Percentiles rank a stretch among this genome's conserved stretches.
Evolutionary conservation across 345 rosid genomes (phyloP).

Genomic region (Eucalyptus polybractea): DNA sequence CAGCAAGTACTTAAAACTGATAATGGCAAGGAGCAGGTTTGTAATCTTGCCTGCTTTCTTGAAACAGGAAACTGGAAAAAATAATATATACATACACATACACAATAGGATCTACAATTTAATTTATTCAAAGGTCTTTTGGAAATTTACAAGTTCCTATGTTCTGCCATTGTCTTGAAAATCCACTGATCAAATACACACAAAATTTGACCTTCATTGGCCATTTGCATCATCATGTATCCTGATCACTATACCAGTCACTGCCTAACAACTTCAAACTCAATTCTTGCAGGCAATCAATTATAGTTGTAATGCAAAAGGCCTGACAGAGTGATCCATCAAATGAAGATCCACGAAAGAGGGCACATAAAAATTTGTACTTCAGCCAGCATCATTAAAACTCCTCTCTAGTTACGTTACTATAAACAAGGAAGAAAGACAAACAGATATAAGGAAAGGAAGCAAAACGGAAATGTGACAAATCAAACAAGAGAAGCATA

Average conservation of each 20-base stretch:
- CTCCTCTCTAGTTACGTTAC: background rate
- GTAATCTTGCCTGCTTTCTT: background rate
- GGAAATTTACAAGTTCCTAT: background rate
- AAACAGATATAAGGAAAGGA: background rate
- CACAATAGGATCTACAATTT: background rate
- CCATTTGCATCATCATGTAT: background rate
- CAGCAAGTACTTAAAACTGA: background rate
- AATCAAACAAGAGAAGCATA: background rate
- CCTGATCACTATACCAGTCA: background rate
- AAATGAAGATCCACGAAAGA: background rate
- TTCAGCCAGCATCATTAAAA: background rate
- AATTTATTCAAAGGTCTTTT: background rate
- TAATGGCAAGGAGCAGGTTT: background rate
- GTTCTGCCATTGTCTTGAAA: background rate
- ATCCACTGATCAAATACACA: background rate
- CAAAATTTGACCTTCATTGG: background rate
- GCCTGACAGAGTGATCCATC: background rate
- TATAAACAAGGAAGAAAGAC: background rate
- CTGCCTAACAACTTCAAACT: background rate
- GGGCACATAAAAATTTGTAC: background rate
- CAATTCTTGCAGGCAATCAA: background rate
- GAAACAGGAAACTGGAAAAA: background rate
- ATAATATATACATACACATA: background rate
- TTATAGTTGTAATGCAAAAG: background rate
- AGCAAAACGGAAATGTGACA: background rate